Evolutionary conservation across 352 stramenopile species (phyloP), one percentile per base, ranked within the genome.

Genomic region (Phytophthora kernoviae): DNA sequence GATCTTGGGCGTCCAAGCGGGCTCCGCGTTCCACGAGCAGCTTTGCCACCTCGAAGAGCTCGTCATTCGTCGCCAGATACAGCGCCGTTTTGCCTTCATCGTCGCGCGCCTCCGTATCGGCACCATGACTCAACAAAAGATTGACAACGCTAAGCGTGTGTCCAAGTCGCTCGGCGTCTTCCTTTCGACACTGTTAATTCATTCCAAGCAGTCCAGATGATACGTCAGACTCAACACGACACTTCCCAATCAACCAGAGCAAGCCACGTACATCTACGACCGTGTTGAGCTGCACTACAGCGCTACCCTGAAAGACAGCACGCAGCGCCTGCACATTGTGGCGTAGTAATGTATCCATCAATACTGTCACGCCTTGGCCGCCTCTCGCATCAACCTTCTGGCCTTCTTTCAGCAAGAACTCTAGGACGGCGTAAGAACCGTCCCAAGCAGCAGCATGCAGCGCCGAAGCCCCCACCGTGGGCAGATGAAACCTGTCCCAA

Each of bases 251-350:
- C 15, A 11, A 11, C 10, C 3, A 4, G 32, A 34, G 41, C 30
- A 42, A 41, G 15, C 30, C 18, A 56, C 60, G 17, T 62, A 76
- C 67, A 54, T 76, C 67, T 30, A 68, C 44, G 46, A 77, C 51
- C 20, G 63, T 70, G 34, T 73, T 73, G 40, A 73, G 59, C 64
- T 67, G 56, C 22, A 69, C 58, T 4, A 68, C 54, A 4, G 42
- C 56, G 0, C 37, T 65, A 36, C 63, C 64, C 50, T 68, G 55
- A 50, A 77, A 77, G 21, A 77, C 59, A 1, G 67, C 68, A 36
- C 68, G 68, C 54, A 77, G 22, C n/a, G 64, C 64, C 21, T 77
- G 68, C 30, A 73, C 68, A 24, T 69, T 76, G 62, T 76, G 67
- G 4, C 67, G 43, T 62, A 76, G 59, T 9, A 77, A 39, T 17